Evolutionary conservation across 2,329 filamentous ascomycete species (phyloP).

Genomic region (Botrytis byssoidea): DNA sequence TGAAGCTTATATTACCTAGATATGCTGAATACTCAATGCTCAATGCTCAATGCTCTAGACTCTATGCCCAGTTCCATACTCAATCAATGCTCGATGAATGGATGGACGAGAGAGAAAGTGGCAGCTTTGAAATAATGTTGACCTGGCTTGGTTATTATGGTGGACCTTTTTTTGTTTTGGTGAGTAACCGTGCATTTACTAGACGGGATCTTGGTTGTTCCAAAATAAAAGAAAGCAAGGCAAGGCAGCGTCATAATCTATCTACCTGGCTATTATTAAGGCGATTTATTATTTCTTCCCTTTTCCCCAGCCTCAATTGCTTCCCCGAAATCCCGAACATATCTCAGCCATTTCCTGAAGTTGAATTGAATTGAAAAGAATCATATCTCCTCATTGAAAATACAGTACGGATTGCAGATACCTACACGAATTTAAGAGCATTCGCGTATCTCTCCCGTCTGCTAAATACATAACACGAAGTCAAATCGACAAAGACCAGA

Average conservation of each 20-base stretch:
- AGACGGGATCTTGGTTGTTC: constrained; percentile 3
- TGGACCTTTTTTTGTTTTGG: neutral
- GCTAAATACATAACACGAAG: neutral
- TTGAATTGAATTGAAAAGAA: neutral
- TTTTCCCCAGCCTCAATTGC: neutral
- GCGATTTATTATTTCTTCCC: neutral
- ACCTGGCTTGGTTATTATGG: neutral
- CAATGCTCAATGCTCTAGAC: too few relatives aligned
- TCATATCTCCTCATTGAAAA: neutral
- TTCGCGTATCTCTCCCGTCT: neutral
- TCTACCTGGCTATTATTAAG: neutral
- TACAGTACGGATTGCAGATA: neutral
- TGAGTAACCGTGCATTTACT: neutral
- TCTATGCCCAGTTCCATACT: neutral
- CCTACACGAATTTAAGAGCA: neutral
- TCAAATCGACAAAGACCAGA: neutral
- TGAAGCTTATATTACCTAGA: neutral
- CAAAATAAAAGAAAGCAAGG: constrained; percentile 3
- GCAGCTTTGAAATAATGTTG: neutral
- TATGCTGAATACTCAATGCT: too few relatives aligned
- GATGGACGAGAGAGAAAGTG: neutral
- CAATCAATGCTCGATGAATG: neutral
- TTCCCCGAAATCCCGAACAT: neutral
- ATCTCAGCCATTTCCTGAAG: neutral
- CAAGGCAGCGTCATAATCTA: constrained; percentile 18